phyloP scores from a whole-genome alignment of 176 grass and related monocot genomes.

The Oryza glaberrima region DNA sequence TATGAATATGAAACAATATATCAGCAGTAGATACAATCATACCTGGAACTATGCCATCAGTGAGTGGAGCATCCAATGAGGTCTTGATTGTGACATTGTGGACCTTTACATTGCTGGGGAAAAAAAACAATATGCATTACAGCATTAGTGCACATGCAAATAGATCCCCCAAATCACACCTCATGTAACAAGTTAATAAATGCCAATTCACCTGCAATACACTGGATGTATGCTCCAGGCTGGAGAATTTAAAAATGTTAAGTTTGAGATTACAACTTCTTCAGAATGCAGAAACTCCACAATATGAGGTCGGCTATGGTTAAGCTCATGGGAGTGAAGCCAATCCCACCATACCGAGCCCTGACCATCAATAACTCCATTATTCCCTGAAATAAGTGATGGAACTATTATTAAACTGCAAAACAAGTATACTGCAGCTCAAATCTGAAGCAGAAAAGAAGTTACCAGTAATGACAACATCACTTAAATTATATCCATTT shows the following conservation, averaged over 20 bases:
- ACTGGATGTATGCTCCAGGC: constrained; percentile 93
- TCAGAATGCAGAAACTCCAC: constrained; percentile 72
- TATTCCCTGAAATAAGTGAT: constrained; percentile 55
- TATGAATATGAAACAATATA: background rate
- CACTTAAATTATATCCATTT: constrained; percentile 77
- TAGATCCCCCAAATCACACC: constrained; percentile 16
- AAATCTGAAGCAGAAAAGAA: constrained; percentile 10
- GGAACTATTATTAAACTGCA: background rate
- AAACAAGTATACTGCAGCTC: background rate
- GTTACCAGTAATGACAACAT: constrained; percentile 86
- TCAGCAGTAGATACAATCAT: background rate
- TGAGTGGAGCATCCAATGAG: constrained; percentile 63
- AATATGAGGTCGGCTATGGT: constrained; percentile 86
- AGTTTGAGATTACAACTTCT: constrained; percentile 79
- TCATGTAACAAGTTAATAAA: constrained; percentile 17
- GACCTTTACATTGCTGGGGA: constrained; percentile 67
- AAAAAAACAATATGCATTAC: constrained; percentile 36
- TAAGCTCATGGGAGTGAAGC: constrained; percentile 59
- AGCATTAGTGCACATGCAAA: constrained; percentile 21
- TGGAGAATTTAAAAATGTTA: constrained; percentile 82
- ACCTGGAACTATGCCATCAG: constrained; percentile 91
- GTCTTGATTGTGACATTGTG: constrained; percentile 77
- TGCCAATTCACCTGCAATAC: constrained; percentile 64
- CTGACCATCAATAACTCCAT: constrained; percentile 84
- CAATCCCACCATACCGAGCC: constrained; percentile 90